These are phyloP conservation scores for Schizochytrium sp. DNA, from an alignment of 108 stramenopile genomes.

Conservation along the genomic window DNA sequence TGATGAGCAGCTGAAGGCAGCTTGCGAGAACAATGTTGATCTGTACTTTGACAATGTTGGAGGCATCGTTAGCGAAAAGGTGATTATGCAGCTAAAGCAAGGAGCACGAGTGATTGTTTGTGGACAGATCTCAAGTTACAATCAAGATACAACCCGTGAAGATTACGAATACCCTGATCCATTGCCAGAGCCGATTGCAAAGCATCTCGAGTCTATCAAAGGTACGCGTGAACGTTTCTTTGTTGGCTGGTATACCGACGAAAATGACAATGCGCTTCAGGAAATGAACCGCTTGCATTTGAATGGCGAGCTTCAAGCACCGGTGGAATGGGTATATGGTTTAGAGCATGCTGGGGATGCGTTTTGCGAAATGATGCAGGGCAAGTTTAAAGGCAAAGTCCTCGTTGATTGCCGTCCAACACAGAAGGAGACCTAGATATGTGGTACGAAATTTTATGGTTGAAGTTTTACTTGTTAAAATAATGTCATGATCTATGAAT, in stretches of 20 bases:
- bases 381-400: constrained; percentile 38
- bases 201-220: not conserved
- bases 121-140: constrained; percentile 44
- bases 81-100: constrained; percentile 38
- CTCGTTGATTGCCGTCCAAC: not conserved
- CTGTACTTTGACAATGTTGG: constrained; percentile 60
- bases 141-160: constrained; percentile 52
- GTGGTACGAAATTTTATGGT: too few relatives aligned
- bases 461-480: too few relatives aligned
- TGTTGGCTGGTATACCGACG: constrained; percentile 47
- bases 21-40: constrained; percentile 34
- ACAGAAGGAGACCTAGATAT: not conserved
- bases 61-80: constrained; percentile 20
- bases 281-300: not conserved
- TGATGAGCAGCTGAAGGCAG: not conserved
- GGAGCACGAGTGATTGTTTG: constrained; percentile 11
- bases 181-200: not conserved
- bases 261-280: constrained; percentile 35
- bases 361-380: constrained; percentile 46
- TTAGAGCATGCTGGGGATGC: constrained; percentile 20
- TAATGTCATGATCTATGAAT: too few relatives aligned
- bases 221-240: constrained; percentile 53
- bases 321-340: constrained; percentile 19
- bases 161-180: constrained; percentile 57
- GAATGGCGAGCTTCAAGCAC: constrained; percentile 22